These are phyloP conservation scores for Calendula officinalis DNA, from an alignment of 129 eudicot species.

Conservation along the genomic window DNA sequence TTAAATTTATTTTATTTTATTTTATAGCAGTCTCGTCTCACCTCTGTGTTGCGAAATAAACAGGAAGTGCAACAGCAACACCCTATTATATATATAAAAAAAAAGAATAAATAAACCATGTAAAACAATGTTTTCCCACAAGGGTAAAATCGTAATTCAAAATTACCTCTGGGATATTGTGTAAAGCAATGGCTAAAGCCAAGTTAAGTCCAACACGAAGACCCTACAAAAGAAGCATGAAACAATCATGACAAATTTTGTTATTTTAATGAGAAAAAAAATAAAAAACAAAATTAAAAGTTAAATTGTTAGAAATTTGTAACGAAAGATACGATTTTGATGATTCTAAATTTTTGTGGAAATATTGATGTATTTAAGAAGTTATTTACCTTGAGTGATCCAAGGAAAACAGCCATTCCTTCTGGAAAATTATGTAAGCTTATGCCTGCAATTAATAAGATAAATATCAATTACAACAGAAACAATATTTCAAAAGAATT, in stretches of 20 bases:
- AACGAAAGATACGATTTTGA: background rate
- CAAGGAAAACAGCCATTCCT: conserved; percentile 99
- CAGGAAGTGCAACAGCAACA: conserved; percentile 99
- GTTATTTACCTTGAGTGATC: conserved; percentile 76
- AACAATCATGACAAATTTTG: conserved; percentile 14
- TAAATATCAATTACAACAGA: conserved; percentile 5
- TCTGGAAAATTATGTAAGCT: conserved; percentile 98
- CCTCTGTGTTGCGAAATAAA: conserved; percentile 97
- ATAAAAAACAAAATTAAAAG: background rate
- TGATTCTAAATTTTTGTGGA: too few relatives aligned
- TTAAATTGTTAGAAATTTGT: background rate
- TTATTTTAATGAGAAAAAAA: background rate
- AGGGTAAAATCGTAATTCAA: background rate
- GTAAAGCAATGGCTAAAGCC: conserved; percentile 96
- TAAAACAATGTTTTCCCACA: background rate
- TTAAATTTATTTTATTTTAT: background rate
- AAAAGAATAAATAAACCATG: background rate
- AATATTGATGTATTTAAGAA: too few relatives aligned
- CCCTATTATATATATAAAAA: conserved; percentile 77
- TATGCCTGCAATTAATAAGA: conserved; percentile 55
- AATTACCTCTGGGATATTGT: conserved; percentile 95
- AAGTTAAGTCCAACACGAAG: conserved; percentile 96
- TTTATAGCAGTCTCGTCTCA: conserved; percentile 31
- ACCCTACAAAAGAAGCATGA: conserved; percentile 54
- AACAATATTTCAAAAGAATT: background rate